Base-by-base conservation (phyloP, 768 basidiomycete genomes). In the Boletus eberwhitei region DNA sequence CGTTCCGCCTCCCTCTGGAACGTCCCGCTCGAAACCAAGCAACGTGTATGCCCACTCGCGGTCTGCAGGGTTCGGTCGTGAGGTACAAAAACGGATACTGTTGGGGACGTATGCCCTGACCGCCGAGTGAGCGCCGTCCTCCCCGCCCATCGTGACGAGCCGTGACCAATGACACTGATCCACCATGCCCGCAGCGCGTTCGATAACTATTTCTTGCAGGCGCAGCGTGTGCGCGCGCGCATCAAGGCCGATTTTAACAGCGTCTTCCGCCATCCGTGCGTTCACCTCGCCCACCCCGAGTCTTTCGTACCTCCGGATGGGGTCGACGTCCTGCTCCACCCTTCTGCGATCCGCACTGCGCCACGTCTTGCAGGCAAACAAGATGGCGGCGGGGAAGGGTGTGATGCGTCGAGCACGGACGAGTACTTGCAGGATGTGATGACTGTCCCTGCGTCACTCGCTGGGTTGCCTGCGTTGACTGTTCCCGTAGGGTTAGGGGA, bases 201-300 rank as follows among this genome's bases (percentile, higher is more conserved):
- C 65, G 89, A 98, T 72, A 98, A 96, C 65, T 98, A 96, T 70
- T 99, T 93, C 68, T 78, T 98, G 6, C 93, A 96, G 74, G 95
- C 96, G 0, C 88, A 93, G 58, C 80, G 84, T 32, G 81, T 98
- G 11, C 85, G 96, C 1, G 78, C 80, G 47, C 73, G 80, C 8
- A 75, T 99, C 48, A 80, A 82, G 54, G 63, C 77, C 5, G 95
- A 98, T 63, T 94, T 95, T 61, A 74, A 86, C 64, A 62, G 66
- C 1, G 80, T 87, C 35, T 94, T 98, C 72, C 73, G 75, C 1
- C 68, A 80, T 2, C 75, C 81, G 3, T 83, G 88, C 64, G 74
- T 75, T 34, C 74, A 80, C 43, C 22, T 74, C 32, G 71, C 80
- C 40, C 16, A 8, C 24, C 35, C 39, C 36, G 39, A 6, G 46